Conservation (phyloP, 2,329 filamentous ascomycete genomes). For the Apiospora rasikravindrae region DNA sequence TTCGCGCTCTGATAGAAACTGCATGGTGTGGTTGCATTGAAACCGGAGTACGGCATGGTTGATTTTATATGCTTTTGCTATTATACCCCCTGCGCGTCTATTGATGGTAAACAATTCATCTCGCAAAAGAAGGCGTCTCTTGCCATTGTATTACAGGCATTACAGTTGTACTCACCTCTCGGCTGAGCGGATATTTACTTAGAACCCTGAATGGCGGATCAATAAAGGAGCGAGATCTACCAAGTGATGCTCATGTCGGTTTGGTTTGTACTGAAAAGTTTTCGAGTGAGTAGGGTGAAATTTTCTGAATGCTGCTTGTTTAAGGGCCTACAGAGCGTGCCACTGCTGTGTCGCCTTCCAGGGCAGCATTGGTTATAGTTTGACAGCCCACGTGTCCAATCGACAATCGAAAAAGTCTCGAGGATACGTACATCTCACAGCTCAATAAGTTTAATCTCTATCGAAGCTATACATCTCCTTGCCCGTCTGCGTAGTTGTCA, state of each 20-base stretch:
- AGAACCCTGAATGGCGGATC: background rate
- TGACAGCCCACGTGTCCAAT: background rate
- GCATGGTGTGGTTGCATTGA: constrained; percentile 11
- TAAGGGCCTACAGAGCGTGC: no score
- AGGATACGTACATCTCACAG: background rate
- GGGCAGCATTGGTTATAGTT: background rate
- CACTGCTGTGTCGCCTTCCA: no score
- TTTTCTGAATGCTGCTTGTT: no score
- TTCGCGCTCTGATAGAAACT: background rate
- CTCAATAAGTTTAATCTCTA: background rate
- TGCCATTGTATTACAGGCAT: background rate
- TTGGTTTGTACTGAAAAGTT: background rate
- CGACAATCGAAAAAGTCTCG: no score
- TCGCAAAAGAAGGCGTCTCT: background rate
- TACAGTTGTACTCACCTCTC: background rate
- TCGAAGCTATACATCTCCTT: background rate
- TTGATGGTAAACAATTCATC: background rate
- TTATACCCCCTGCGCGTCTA: constrained; percentile 8
- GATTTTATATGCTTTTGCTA: constrained; percentile 13
- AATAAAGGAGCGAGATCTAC: background rate
- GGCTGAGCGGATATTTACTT: background rate
- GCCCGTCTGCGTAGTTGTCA: background rate
- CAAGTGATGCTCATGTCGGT: background rate
- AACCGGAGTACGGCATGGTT: constrained; percentile 10
- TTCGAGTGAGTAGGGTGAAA: no score